Base-by-base conservation (phyloP, 2,329 filamentous ascomycete species). In the Botrytis byssoidea region DNA sequence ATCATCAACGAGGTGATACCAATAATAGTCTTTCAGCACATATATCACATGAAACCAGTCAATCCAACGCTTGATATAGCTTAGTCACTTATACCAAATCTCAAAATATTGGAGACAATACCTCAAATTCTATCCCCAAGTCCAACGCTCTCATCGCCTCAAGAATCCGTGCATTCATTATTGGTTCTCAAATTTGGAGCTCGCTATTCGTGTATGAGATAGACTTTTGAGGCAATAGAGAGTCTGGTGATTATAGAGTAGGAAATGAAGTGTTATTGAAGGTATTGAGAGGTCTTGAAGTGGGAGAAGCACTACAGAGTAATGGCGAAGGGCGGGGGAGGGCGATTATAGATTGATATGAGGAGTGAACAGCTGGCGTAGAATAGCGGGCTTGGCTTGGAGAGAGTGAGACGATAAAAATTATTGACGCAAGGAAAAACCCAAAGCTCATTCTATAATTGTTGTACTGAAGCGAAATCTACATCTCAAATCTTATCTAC, bases 341-440 rank as follows among this genome's bases (percentile, higher is more conserved):
- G 1, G 9, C 46, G 46, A 48, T 51, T 10, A 0, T 25, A 51
- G 46, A 51, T 25, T 14, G 22, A 51, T 25, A 51, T 25, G 46
- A 14, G 46, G 22, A 12, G 22, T 25, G 4, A 4, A 12, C 22
- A 51, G 46, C 22, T 51, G 4, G 1, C 0, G 9, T 51, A 51
- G 22, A 4, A 9, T 10, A 4, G 10, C 4, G 8, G 46, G 20
- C 8, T 48, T 10, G 8, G 20, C 8, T 48, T 10, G 8, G 20
- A 48, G 3, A 10, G 7, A 22, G 8, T 10, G 3, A 8, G 0
- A 48, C 46, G 46, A 48, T 25, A 9, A 25, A 6, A 51, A 25
- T 2, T 0, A 25, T 2, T 51, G 46, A 51, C 0, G 0, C 46
- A 3, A 14, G 4, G 1, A 25, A 1, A 16, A 55, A 55, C 12